Base-by-base conservation (phyloP, 805 yeast genomes). In the Yarrowia sp. region DNA sequence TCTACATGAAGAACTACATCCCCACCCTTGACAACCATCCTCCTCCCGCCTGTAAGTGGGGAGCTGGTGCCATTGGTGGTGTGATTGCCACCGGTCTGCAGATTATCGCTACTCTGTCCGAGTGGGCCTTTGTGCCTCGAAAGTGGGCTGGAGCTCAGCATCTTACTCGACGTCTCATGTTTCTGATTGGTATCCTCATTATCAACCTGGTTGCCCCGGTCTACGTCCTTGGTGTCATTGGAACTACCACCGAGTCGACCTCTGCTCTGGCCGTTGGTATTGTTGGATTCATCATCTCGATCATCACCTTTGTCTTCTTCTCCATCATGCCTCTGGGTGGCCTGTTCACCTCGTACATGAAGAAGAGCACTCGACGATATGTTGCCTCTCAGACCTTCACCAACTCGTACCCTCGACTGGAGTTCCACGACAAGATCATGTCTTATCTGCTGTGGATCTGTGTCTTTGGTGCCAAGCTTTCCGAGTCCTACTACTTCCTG, bases 131-230 rank as follows among this genome's bases (percentile, higher is more conserved):
- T 73, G 98, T 95, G 67, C 99, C 99, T 70, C 88, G 98, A 79
- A 85, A 88, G 71, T 95, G 98, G 98, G 96, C 98, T 36, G 99
- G 99, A 78, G 98, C 98, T 76, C 98, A 93, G 80, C 97, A 90
- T 76, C 83, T 95, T 74, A 80, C 91, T 40, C 90, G 97, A 79
- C 88, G 99, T 76, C 81, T 95, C 72, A 74, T 87, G 81, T 88
- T 92, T 75, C 78, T 93, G 75, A 70, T 87, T 64, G 69, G 84
- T 62, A 84, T 92, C 70, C 76, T 88, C 4, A 12, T 79, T 0
- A 24, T 83, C 3, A 83, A 82, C 67, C 68, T 80, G 3, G 71
- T 76, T 0, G 95, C 96, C 0, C 75, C 83, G 0, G 67, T 83
- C 2, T 84, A 82, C 69, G 75, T 87, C n/a, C 78, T 86, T 63